These are phyloP conservation scores for Proteromonas lacertae DNA, from an alignment of 352 stramenopile genomes.

Conservation along the genomic window DNA sequence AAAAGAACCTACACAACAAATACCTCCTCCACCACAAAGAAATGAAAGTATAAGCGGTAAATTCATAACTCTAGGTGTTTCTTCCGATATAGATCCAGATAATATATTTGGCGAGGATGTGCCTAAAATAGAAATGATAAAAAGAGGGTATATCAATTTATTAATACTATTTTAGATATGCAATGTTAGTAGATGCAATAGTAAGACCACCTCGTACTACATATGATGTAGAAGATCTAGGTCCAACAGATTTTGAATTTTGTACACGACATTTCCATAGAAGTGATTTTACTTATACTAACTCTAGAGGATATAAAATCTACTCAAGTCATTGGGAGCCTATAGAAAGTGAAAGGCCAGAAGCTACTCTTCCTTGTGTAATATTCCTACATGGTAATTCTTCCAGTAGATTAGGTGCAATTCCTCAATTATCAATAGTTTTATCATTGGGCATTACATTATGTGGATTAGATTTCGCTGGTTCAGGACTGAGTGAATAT, in stretches of 20 bases:
- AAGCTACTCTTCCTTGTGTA: conserved; percentile 32
- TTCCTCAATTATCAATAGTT: conserved; percentile 42
- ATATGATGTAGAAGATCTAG: conserved; percentile 55
- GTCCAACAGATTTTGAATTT: conserved; percentile 50
- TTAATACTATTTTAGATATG: too few species aligned
- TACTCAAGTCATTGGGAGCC: conserved; percentile 74
- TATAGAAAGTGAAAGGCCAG: conserved; percentile 14
- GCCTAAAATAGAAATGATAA: too few species aligned
- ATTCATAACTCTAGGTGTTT: too few species aligned
- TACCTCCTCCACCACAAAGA: too few species aligned
- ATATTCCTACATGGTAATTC: conserved; percentile 95
- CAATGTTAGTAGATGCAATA: conserved; percentile 78
- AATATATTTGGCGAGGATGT: too few species aligned
- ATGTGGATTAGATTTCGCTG: conserved; percentile 79
- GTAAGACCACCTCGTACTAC: conserved; percentile 63
- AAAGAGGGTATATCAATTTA: too few species aligned
- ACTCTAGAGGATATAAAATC: conserved; percentile 29
- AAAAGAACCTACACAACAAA: too few species aligned
- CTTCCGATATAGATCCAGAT: too few species aligned
- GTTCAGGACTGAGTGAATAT: conserved; percentile 66
- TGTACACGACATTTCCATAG: conserved; percentile 33
- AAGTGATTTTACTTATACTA: conserved; percentile 45
- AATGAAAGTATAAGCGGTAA: too few species aligned
- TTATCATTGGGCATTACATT: conserved; percentile 63
- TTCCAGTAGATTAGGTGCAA: conserved; percentile 46